Conservation (phyloP, 257 asterid species). For the Solanum rostratum region DNA sequence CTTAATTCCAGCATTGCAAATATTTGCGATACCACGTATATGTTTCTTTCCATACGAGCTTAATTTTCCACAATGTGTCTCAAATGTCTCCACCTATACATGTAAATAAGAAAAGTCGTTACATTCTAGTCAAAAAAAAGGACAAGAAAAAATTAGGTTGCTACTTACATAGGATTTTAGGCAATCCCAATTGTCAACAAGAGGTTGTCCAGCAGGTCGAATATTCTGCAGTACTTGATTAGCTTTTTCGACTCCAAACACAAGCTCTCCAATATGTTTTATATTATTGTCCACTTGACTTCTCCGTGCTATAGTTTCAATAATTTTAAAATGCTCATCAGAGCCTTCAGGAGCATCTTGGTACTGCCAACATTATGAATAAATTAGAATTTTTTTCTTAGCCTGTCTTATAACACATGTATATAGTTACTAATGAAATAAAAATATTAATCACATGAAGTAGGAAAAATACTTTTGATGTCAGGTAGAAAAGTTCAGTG, state of each 20-base stretch:
- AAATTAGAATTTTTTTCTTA: neutral
- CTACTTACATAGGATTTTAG: conserved; percentile 67
- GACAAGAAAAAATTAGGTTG: neutral
- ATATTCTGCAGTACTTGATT: conserved; percentile 33
- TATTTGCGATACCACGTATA: conserved; percentile 79
- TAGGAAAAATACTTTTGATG: conserved; percentile 57
- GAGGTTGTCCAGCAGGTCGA: conserved; percentile 56
- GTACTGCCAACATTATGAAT: conserved; percentile 12
- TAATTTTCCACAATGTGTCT: conserved; percentile 66
- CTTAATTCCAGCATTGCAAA: conserved; percentile 72
- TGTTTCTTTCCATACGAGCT: conserved; percentile 95
- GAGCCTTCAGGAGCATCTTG: conserved; percentile 70
- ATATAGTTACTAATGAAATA: neutral
- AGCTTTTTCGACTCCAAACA: conserved; percentile 65
- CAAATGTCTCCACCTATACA: conserved; percentile 52
- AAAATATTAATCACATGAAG: neutral
- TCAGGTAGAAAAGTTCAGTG: conserved; percentile 71
- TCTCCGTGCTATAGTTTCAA: conserved; percentile 56
- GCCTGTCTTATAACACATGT: neutral
- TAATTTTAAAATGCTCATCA: conserved; percentile 49
- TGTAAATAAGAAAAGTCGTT: neutral
- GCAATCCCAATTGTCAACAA: conserved; percentile 29
- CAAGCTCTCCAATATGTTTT: conserved; percentile 59
- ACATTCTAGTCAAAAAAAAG: neutral
- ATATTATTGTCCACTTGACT: conserved; percentile 58